Evolutionary conservation across 371 early-diverging fungal species (phyloP), one percentile per base, ranked within the genome.

Genomic region (Mortierella sp.): DNA sequence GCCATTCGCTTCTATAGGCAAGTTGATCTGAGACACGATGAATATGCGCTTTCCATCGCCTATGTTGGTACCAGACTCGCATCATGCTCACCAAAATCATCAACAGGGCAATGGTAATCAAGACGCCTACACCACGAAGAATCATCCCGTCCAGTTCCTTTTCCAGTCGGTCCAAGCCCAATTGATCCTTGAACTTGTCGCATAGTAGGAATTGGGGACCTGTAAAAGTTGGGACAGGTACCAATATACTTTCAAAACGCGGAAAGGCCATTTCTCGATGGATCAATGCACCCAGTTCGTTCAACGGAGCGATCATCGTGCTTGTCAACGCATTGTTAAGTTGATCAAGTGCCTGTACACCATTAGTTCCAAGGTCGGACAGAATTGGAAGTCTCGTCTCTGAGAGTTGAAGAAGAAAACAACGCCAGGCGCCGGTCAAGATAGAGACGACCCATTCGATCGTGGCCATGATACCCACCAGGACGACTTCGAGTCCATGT

Each of bases 341-440:
- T 11, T 71, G 28, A 50, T 76, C 72, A 25, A 76, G 56, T 5
- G 76, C 72, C 44, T 71, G 57, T 0, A 77, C 57, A 3, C 73
- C 79, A 15, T 58, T 70, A 0, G 23, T 21, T 4, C 79, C 70
- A 28, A 77, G 30, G 23, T 60, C 64, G 1, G 79, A 63, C 1
- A 77, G 46, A 15, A 77, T 12, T 3, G 79, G 79, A n/a, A 77
- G 57, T 0, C 55, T 62, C 0, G 73, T 65, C 29, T 47, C 28
- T 9, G 67, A 58, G 16, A 77, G 51, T 21, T 72, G 61, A 18
- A 3, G 37, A 15, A 77, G 50, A 51, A 77, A 72, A 30, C 79
- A 77, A 16, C 73, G 72, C 79, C 79, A 77, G n/a, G 66, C 72
- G 18, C 79, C 73, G 4, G 73, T 72, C 28, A 72, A 47, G 6